Percentiles rank a stretch among this genome's conserved stretches.
phyloP scores from a whole-genome alignment of 2,329 filamentous ascomycete genomes.

The Cytospora paraplurivora region DNA sequence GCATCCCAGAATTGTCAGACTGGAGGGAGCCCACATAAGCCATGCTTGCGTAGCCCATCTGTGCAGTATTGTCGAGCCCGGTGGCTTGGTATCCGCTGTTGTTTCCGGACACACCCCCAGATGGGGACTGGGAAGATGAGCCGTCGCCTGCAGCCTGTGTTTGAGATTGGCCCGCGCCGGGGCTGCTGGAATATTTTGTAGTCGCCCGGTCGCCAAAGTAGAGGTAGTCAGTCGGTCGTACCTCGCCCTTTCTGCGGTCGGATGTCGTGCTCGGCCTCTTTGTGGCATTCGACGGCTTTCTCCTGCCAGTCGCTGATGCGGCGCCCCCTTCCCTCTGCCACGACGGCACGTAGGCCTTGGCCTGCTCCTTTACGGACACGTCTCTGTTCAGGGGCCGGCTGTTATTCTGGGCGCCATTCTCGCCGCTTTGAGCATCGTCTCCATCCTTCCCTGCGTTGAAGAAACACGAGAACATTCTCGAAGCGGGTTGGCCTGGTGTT shows the following conservation, averaged over 20 bases:
- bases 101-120: slow-evolving; percentile 22
- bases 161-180: slow-evolving; percentile 24
- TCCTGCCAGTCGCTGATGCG: slow-evolving; percentile 18
- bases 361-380: slow-evolving; percentile 1
- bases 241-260: neutral
- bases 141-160: neutral
- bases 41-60: slow-evolving; percentile 27
- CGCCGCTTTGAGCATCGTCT: neutral
- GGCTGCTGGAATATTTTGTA: slow-evolving; percentile 33
- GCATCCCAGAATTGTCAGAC: slow-evolving; percentile 27
- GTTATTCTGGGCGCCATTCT: neutral
- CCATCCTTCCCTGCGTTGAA: slow-evolving; percentile 3
- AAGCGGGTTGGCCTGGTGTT: neutral
- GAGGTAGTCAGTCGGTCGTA: slow-evolving; percentile 26
- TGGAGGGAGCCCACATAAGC: slow-evolving; percentile 31
- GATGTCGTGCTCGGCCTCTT: neutral
- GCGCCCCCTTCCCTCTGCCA: slow-evolving; percentile 7
- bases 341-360: slow-evolving; percentile 11
- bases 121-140: neutral
- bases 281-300: slow-evolving; percentile 19
- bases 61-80: slow-evolving; percentile 19
- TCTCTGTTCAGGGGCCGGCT: neutral
- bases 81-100: slow-evolving; percentile 29
- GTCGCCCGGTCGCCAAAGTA: slow-evolving; percentile 39
- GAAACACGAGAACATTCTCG: slow-evolving; percentile 14